Conservation (phyloP, 2,329 filamentous ascomycete species). For the Neurospora sp. region DNA sequence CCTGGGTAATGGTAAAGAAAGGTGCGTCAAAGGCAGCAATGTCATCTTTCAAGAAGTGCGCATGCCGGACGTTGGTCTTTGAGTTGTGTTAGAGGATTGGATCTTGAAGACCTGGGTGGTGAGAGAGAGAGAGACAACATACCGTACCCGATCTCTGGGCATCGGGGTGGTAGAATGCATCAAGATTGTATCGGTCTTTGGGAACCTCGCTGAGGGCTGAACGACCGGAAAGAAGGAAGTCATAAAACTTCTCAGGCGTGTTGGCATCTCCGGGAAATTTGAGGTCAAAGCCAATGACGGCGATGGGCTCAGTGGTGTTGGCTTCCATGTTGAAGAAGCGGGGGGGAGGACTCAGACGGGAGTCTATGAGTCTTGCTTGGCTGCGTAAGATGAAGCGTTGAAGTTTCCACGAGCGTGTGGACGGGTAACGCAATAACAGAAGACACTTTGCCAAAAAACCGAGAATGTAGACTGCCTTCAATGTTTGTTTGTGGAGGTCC, state of each 20-base stretch:
- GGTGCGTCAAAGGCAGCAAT: constrained; percentile 6
- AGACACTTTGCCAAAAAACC: too few relatives aligned
- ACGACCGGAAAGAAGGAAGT: constrained; percentile 13
- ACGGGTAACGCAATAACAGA: too few relatives aligned
- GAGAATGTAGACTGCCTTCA: too few relatives aligned
- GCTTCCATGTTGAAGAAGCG: neutral
- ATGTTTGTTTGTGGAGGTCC: too few relatives aligned
- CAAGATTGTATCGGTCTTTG: constrained; percentile 4
- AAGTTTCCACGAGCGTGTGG: too few relatives aligned
- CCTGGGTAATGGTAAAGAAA: constrained; percentile 11
- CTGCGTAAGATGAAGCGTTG: too few relatives aligned
- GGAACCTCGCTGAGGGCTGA: constrained; percentile 3
- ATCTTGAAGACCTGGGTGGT: neutral
- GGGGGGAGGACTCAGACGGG: too few relatives aligned
- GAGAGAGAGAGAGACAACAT: neutral
- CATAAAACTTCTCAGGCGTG: constrained; percentile 21
- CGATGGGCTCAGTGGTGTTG: constrained; percentile 16
- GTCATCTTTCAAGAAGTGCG: constrained; percentile 10
- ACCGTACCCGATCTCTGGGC: constrained; percentile 2
- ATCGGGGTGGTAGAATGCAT: constrained; percentile 10
- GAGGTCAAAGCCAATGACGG: constrained; percentile 22
- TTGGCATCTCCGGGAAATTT: constrained; percentile 20
- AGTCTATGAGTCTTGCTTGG: too few relatives aligned
- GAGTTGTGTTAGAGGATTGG: neutral
- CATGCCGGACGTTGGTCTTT: neutral